Conservation (phyloP, 306 rosid species). For the Glycine latifolia region DNA sequence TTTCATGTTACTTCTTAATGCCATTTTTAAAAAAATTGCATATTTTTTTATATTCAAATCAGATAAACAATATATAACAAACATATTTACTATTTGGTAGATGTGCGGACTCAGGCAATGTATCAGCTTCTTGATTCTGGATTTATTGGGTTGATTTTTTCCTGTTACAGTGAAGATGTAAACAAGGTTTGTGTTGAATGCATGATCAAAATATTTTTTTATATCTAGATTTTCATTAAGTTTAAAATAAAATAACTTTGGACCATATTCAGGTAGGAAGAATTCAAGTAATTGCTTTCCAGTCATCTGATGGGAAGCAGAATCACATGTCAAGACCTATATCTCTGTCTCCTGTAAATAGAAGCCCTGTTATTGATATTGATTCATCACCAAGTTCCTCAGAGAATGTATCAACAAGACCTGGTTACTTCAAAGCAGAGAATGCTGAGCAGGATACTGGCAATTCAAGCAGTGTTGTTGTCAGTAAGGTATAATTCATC, state of each 20-base stretch:
- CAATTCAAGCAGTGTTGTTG: slow-evolving; percentile 70
- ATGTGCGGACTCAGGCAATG: slow-evolving; percentile 93
- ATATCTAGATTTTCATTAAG: slow-evolving; percentile 37
- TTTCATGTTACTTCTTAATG: not conserved
- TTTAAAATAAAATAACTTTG: slow-evolving; percentile 32
- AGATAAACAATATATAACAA: not conserved
- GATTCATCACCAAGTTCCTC: slow-evolving; percentile 92
- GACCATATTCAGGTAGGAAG: slow-evolving; percentile 77
- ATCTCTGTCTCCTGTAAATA: slow-evolving; percentile 73
- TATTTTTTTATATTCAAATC: not conserved
- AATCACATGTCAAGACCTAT: slow-evolving; percentile 63
- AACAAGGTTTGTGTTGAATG: slow-evolving; percentile 71
- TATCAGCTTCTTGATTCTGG: slow-evolving; percentile 99
- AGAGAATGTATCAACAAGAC: slow-evolving; percentile 57
- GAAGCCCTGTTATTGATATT: slow-evolving; percentile 79
- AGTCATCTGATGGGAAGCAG: slow-evolving; percentile 94
- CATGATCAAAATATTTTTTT: slow-evolving; percentile 24
- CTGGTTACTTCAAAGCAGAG: slow-evolving; percentile 64
- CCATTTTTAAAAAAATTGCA: not conserved
- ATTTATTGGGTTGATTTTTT: slow-evolving; percentile 93
- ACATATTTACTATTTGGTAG: slow-evolving; percentile 52
- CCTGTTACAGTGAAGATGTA: slow-evolving; percentile 91
- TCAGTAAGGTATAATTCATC: slow-evolving; percentile 65
- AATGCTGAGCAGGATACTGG: slow-evolving; percentile 73
- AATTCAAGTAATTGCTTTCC: slow-evolving; percentile 98